Evolutionary conservation across 306 rosid species (phyloP).

Genomic region (Carpinus viminea): DNA sequence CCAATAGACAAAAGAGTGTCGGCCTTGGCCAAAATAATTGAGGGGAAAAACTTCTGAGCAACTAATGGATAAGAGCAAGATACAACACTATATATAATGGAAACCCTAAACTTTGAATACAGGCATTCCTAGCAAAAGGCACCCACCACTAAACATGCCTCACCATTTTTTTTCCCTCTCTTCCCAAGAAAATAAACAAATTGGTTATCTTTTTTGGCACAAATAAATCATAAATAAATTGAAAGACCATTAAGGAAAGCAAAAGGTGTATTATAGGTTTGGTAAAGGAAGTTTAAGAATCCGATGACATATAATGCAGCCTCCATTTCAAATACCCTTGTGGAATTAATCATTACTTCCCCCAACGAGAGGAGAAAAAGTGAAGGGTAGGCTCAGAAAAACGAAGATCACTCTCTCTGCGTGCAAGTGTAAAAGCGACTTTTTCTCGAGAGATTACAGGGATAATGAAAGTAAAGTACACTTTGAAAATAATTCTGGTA

Average conservation of each 20-base stretch:
- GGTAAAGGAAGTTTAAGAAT: constrained; percentile 5
- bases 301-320: constrained; percentile 29
- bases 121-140: constrained; percentile 28
- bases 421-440: constrained; percentile 31
- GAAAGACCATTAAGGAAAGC: constrained; percentile 11
- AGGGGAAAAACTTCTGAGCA: constrained; percentile 5
- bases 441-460: constrained; percentile 19
- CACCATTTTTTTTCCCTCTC: constrained; percentile 14
- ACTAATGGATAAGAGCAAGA: constrained; percentile 28
- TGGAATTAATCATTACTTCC: constrained; percentile 45
- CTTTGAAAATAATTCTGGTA: constrained; percentile 26
- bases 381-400: constrained; percentile 12
- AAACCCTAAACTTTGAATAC: constrained; percentile 8
- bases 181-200: not conserved
- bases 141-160: constrained; percentile 40
- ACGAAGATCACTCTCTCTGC: constrained; percentile 24
- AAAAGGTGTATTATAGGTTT: constrained; percentile 30
- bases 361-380: constrained; percentile 25
- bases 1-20: not conserved
- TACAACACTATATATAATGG: constrained; percentile 29
- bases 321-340: constrained; percentile 24
- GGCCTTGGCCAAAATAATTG: constrained; percentile 27
- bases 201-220: too few species aligned
- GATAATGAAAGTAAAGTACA: constrained; percentile 12
- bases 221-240: not conserved